A percentile compares a stretch with the other conserved stretches of the same genome.
These are phyloP conservation scores for Mycena kentingensis DNA, from an alignment of 768 basidiomycete genomes.

Conservation along the genomic window DNA sequence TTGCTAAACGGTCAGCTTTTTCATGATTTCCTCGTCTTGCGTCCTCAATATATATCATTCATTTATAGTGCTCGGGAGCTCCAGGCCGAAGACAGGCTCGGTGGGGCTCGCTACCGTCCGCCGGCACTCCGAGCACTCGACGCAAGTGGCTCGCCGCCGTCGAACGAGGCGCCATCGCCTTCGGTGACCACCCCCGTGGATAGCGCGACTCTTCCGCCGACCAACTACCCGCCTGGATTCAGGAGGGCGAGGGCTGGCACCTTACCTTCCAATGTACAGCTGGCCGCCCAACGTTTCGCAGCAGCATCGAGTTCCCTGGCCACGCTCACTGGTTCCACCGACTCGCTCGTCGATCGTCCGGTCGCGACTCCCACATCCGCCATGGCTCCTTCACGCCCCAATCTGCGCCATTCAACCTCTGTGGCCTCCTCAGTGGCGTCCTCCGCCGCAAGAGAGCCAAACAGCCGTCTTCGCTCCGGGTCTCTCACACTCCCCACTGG, in stretches of 20 bases:
- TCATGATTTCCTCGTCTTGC: conserved; percentile 20
- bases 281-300: conserved; percentile 81
- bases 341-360: conserved; percentile 49
- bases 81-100: conserved; percentile 72
- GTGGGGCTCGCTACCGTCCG: conserved; percentile 68
- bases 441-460: conserved; percentile 58
- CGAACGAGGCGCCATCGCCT: conserved; percentile 60
- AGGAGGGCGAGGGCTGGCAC: conserved; percentile 96
- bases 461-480: conserved; percentile 88
- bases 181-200: conserved; percentile 61
- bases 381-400: conserved; percentile 58
- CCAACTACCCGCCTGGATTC: conserved; percentile 83
- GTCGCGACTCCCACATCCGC: conserved; percentile 45
- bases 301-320: conserved; percentile 62
- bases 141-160: conserved; percentile 71
- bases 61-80: conserved; percentile 77
- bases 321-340: conserved; percentile 45
- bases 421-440: conserved; percentile 58
- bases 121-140: conserved; percentile 76
- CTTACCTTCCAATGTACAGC: conserved; percentile 92
- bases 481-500: conserved; percentile 85
- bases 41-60: conserved; percentile 22
- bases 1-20: conserved; percentile 71
- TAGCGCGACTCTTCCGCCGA: conserved; percentile 59
- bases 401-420: conserved; percentile 78